phyloP scores from a whole-genome alignment of 169 alveolate species.

The Plasmodium inui region DNA sequence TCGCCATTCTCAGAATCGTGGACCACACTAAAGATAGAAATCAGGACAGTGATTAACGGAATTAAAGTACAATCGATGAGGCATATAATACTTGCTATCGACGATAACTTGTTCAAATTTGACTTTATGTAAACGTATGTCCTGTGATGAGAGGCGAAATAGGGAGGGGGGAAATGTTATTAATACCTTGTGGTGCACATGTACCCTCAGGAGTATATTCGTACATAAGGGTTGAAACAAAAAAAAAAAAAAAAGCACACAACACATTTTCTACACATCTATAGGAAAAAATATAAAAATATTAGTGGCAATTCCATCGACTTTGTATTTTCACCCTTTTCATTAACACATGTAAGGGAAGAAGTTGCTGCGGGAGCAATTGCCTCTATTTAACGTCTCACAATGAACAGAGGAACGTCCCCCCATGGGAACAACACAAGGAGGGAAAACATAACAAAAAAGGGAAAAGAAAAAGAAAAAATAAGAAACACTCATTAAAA shows the following conservation, averaged over 20 bases:
- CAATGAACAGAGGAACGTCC: not conserved
- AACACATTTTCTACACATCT: not conserved
- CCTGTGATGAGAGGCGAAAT: not conserved
- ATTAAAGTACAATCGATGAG: conserved; percentile 58
- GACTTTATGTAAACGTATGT: conserved; percentile 1
- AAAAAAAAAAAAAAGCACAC: not conserved
- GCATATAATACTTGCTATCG: conserved; percentile 52
- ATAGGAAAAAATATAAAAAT: not conserved
- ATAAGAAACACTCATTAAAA: not conserved
- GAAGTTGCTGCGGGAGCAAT: not conserved
- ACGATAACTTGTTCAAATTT: conserved; percentile 45
- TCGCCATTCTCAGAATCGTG: not conserved
- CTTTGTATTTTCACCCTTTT: not conserved
- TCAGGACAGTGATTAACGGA: conserved; percentile 21
- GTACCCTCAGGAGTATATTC: not conserved
- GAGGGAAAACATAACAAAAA: not conserved
- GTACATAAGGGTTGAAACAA: not conserved
- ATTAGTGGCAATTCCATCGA: not conserved
- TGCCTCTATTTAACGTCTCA: not conserved
- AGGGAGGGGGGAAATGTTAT: not conserved
- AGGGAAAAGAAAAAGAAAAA: not conserved
- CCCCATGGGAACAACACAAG: not conserved
- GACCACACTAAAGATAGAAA: conserved; percentile 24
- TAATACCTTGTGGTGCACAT: not conserved
- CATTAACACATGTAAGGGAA: not conserved